Evolutionary conservation across 1,284 basidiomycete species (phyloP).

Genomic region (Thecaphora frezii): DNA sequence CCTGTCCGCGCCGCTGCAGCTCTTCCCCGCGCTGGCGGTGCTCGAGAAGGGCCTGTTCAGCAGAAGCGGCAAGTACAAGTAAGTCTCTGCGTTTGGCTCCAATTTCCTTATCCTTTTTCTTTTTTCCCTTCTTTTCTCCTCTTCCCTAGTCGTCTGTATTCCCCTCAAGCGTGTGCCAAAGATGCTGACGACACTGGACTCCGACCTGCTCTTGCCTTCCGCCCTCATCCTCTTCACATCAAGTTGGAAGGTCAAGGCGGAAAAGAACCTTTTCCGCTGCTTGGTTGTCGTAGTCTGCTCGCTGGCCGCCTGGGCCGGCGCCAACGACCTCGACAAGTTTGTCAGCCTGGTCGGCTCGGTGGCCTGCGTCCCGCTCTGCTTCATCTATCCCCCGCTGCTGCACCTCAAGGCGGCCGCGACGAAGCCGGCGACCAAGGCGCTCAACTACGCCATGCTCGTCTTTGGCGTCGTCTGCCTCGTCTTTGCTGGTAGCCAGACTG

Average conservation of each 20-base stretch:
- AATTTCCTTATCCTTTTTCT: neutral
- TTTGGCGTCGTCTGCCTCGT: slow-evolving; percentile 81
- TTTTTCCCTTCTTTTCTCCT: too few species aligned
- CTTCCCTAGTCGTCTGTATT: too few species aligned
- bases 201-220: too few species aligned
- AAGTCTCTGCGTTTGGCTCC: too few species aligned
- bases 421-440: slow-evolving; percentile 70
- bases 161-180: neutral
- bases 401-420: slow-evolving; percentile 80
- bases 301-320: slow-evolving; percentile 78
- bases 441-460: slow-evolving; percentile 75
- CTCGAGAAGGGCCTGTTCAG: slow-evolving; percentile 94
- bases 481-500: slow-evolving; percentile 81
- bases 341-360: slow-evolving; percentile 90
- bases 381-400: slow-evolving; percentile 86
- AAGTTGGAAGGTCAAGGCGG: slow-evolving; percentile 67
- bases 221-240: neutral
- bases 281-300: slow-evolving; percentile 75
- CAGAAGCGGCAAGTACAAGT: slow-evolving; percentile 78
- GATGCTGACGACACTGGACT: slow-evolving; percentile 1
- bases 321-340: slow-evolving; percentile 92
- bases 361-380: slow-evolving; percentile 91
- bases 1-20: slow-evolving; percentile 81
- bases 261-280: slow-evolving; percentile 88
- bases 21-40: slow-evolving; percentile 95